Evolutionary conservation across 495 filamentous ascomycete genomes (phyloP), one percentile per base, ranked within the genome.

Genomic region (Trichoderma erinaceum): DNA sequence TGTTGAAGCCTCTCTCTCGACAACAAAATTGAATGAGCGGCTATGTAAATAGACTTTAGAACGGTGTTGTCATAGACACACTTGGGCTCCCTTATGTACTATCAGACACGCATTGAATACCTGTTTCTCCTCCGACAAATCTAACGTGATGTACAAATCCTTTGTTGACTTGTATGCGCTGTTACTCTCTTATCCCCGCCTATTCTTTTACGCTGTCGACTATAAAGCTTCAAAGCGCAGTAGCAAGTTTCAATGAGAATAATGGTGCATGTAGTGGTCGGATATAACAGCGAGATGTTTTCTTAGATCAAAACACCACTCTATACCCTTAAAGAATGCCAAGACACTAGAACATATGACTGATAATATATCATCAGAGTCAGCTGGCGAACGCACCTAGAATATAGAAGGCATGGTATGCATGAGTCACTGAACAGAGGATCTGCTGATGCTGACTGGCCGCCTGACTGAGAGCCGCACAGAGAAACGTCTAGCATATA

Each of bases 21-120:
- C 29, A 29, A 29, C 1, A 12, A 18, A 18, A 21, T n/a, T n/a
- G n/a, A 52, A 18, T 10, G 25, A 61, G 56, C n/a, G 56, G 27
- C 13, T 15, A 32, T 61, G 56, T 61, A 61, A 61, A 61, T 61
- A 61, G 56, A 61, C 56, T 61, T n/a, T 61, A 61, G 56, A 61
- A 61, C 56, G 56, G 56, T 61, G 56, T 21, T 32, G 56, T 61
- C n/a, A 61, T 61, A 32, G 11, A 12, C 56, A 61, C 56, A 21
- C 56, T 23, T 23, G 56, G 25, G n/a, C 56, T 61, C 27, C 56
- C 27, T 61, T 32, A 61, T 61, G 56, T 61, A 61, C 56, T 61
- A 61, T 61, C 25, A 29, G 56, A 61, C 50, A 56, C 56, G 56
- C 56, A 32, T 61, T 32, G 56, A 61, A 61, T 32, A 27, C 29